Evolutionary conservation across 2,329 filamentous ascomycete genomes (phyloP).

Genomic region (Alternaria tenuissima): DNA sequence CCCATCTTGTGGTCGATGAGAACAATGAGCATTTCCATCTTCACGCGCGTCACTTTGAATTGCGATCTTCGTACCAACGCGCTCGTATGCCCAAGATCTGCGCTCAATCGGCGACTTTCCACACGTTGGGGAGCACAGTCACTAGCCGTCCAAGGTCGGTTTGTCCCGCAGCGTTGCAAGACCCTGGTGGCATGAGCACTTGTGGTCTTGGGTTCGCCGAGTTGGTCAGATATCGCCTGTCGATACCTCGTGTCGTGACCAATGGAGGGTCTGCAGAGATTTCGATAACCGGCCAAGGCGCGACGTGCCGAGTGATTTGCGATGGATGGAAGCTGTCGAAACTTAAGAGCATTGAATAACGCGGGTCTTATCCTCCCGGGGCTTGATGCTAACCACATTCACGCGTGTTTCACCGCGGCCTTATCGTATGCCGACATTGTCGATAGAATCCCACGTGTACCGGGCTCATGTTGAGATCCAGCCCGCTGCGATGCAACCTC

Average conservation of each 20-base stretch:
- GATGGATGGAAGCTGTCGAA: conserved; percentile 12
- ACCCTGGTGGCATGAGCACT: conserved; percentile 20
- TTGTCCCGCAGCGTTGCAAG: conserved; percentile 31
- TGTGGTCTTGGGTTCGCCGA: conserved; percentile 12
- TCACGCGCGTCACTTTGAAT: conserved; percentile 24
- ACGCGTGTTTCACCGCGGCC: conserved; percentile 13
- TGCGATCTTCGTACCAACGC: conserved; percentile 33
- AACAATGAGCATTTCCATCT: not conserved
- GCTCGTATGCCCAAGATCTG: conserved; percentile 35
- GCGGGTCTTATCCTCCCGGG: conserved; percentile 8
- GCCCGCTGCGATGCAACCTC: conserved; percentile 32
- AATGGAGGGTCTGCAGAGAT: conserved; percentile 14
- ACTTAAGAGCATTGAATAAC: conserved; percentile 8
- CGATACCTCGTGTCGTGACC: conserved; percentile 10
- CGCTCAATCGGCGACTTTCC: conserved; percentile 30
- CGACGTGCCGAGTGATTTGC: conserved; percentile 14
- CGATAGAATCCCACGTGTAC: conserved; percentile 14
- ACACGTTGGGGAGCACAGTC: conserved; percentile 26
- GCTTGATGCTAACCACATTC: conserved; percentile 10
- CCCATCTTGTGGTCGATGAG: conserved; percentile 7
- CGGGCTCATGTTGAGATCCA: conserved; percentile 11
- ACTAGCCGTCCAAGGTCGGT: conserved; percentile 25
- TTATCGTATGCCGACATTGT: conserved; percentile 14
- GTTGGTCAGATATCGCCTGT: conserved; percentile 7
- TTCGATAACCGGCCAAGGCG: conserved; percentile 19